Base-by-base conservation (phyloP, 2,329 filamentous ascomycete species). In the Penicillium italicum region DNA sequence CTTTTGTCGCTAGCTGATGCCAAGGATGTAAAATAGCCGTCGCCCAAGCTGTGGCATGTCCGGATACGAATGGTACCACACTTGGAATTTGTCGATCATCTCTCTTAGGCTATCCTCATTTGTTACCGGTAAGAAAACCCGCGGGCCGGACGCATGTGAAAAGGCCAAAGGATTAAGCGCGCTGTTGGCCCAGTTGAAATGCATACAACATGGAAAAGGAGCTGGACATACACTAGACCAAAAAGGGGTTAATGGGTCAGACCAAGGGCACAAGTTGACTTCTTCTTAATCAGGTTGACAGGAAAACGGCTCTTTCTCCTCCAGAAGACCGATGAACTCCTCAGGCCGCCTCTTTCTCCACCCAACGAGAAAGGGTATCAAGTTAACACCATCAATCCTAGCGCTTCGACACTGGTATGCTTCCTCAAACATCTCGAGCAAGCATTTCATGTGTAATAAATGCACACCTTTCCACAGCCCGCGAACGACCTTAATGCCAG, bases 331-430 rank as follows among this genome's bases (percentile, higher is more conserved):
- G 2, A 71, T 57, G 22, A 72, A 63, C 9, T 45, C 37, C 5
- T 60, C 61, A 2, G 61, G 60, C 4, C 64, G 57, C 6, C 69
- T 66, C 44, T 70, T 72, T 7, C 70, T 53, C 69, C 69, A 72
- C 1, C 69, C 70, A 22, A 72, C 63, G 1, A 66, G 38, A 8
- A 56, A 20, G 26, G 65, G 60, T 65, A 70, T 66, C 20, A 72
- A 47, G 1, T 16, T 34, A 4, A 63, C 52, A 1, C 59, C 65
- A 1, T 54, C 34, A 6, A 50, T 48, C 2, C 55, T 53, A 1
- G 50, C 36, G 20, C 58, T 60, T 9, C 58, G 47, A 3, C 30
- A 50, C 10, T 54, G 33, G 20, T 69, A 68, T 4, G 62, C 41
- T 14, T 66, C 57, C 3, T 60, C 44, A 33, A 68, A 62, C 1